Evolutionary conservation across 2,329 filamentous ascomycete genomes (phyloP).

Genomic region (Sporothrix pseudoabietina): DNA sequence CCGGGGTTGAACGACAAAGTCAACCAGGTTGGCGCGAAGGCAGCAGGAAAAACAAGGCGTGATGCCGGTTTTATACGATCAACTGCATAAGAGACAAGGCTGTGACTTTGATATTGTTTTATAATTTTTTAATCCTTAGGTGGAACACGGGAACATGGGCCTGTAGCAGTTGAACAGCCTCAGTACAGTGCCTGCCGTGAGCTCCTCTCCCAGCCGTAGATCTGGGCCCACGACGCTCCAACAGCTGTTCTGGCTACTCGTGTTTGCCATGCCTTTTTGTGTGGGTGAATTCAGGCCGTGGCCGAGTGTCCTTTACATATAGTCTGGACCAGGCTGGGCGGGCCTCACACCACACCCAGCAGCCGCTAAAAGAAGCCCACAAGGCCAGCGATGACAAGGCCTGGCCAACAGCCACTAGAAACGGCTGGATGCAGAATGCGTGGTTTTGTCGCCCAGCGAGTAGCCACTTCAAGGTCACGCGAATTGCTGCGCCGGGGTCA

Average conservation of each 20-base stretch:
- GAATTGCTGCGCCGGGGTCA: background rate
- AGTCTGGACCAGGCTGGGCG: conserved; percentile 13
- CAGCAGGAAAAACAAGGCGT: background rate
- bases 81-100: background rate
- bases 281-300: background rate
- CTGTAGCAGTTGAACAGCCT: conserved; percentile 18
- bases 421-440: background rate
- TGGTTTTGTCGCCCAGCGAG: background rate
- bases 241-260: background rate
- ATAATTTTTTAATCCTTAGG: background rate
- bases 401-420: background rate
- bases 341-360: background rate
- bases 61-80: background rate
- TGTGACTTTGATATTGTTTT: background rate
- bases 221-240: background rate
- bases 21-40: background rate
- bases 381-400: background rate
- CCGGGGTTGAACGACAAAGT: background rate
- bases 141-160: background rate
- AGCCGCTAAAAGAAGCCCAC: conserved; percentile 18
- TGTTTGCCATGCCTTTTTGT: conserved; percentile 1
- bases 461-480: conserved; percentile 6
- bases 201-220: conserved; percentile 9
- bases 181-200: background rate
- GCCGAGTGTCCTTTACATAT: background rate